These are phyloP conservation scores for Trametes pubescens DNA, from an alignment of 1,284 basidiomycete species.

Conservation along the genomic window DNA sequence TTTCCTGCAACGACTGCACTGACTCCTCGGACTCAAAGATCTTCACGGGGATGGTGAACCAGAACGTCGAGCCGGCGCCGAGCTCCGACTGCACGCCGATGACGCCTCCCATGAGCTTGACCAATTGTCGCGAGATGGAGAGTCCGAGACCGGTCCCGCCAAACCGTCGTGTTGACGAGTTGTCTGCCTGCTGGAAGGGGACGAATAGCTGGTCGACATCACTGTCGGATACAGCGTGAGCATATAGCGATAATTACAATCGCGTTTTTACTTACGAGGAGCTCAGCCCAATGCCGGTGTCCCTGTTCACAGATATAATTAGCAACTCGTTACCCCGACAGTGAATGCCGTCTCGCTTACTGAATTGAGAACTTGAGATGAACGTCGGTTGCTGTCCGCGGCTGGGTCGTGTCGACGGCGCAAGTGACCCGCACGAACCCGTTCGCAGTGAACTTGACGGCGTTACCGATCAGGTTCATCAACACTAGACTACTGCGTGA, in stretches of 20 bases:
- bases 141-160: constrained; percentile 77
- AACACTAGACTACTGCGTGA: constrained; percentile 51
- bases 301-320: constrained; percentile 46
- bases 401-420: constrained; percentile 54
- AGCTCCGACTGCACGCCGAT: constrained; percentile 74
- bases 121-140: constrained; percentile 75
- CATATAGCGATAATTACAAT: background rate
- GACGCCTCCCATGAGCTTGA: constrained; percentile 75
- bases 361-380: constrained; percentile 70
- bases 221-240: constrained; percentile 32
- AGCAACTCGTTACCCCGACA: background rate
- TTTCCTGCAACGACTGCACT: constrained; percentile 51
- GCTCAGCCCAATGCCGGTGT: constrained; percentile 74
- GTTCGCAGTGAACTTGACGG: constrained; percentile 72
- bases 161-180: constrained; percentile 74
- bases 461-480: constrained; percentile 80
- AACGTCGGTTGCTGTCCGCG: constrained; percentile 51
- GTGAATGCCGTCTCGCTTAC: constrained; percentile 45
- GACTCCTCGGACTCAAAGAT: constrained; percentile 64
- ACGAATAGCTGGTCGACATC: constrained; percentile 73
- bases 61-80: constrained; percentile 69
- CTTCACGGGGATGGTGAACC: constrained; percentile 74
- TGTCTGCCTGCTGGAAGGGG: constrained; percentile 80
- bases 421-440: constrained; percentile 71
- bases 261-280: constrained; percentile 42